Base-by-base conservation (phyloP, 2,329 filamentous ascomycete species). In the Pestalotiopsis sp. region DNA sequence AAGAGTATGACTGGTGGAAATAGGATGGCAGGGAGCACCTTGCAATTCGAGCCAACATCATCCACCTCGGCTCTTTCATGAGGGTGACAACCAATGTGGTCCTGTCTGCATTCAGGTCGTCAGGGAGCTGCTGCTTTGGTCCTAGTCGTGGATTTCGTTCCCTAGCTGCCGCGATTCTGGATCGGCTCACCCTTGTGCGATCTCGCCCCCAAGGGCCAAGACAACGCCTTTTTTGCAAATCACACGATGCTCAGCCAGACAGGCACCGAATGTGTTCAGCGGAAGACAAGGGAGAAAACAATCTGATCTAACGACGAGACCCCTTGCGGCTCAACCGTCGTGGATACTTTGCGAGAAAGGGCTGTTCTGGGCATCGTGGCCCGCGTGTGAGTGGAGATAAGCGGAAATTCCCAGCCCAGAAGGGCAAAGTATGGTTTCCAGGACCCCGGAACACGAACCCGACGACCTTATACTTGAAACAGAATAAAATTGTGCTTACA, bases 401-500 rank as follows among this genome's bases (percentile, higher is more conserved):
- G 23, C 59, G 59, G 59, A 62, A 38, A 62, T 62, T 39, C 36
- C 27, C n/a, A 20, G 59, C 59, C 59, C 7, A 62, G 59, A 62
- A 62, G 1, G 59, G 59, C 36, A 36, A 62, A 12, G 13, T 14
- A 11, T 62, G 59, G 59, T 23, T n/a, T n/a, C 27, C 59, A 20
- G 59, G 59, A 62, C 36, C 31, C 31, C 59, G 31, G 27, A 39
- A 61, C 25, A 61, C 25, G 59, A 27, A 38, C 57, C 59, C 17
- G 36, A 36, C 27, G 38, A 36, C 59, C n/a, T 36, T 62, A 20
- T 62, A 62, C 27, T 6, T 39, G 59, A 62, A 62, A 62, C 59
- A 62, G 31, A 36, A 39, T 39, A 17, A 62, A 36, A 62, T 62
- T 62, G 59, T 17, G n/a, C 59, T 62, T 62, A 20, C 59, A 62